Percentiles rank a stretch among this genome's conserved stretches.
These are phyloP conservation scores for Sordariomycetes sp. DNA, from an alignment of 2,329 filamentous ascomycete species.

Conservation along the genomic window DNA sequence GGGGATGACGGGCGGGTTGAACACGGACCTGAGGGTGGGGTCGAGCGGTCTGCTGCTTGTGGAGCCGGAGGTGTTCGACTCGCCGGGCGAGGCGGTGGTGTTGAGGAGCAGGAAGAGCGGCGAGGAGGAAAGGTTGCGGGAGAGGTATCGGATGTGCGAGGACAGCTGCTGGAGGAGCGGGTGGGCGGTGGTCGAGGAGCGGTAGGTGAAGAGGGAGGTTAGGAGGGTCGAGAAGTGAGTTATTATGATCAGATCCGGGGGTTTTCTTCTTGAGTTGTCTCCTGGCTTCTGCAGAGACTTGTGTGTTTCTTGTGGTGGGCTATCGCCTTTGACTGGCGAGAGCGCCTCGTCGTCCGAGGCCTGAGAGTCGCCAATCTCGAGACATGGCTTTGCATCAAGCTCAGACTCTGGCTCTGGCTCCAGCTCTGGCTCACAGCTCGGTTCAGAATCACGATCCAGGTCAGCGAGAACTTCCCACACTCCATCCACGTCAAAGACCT, in stretches of 20 bases:
- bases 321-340: neutral
- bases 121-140: constrained; percentile 26
- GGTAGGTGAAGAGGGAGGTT: constrained; percentile 39
- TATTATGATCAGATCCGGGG: constrained; percentile 43
- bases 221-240: constrained; percentile 46
- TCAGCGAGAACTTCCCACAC: constrained; percentile 48
- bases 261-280: neutral
- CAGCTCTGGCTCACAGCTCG: neutral
- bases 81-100: constrained; percentile 22
- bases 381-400: constrained; percentile 4
- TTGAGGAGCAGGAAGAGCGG: constrained; percentile 48
- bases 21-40: constrained; percentile 40
- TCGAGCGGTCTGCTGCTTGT: constrained; percentile 18
- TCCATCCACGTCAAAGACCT: constrained; percentile 50
- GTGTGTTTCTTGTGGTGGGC: too few relatives aligned
- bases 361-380: constrained; percentile 23
- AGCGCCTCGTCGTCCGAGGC: constrained; percentile 16
- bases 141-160: constrained; percentile 33
- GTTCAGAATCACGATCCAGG: constrained; percentile 25
- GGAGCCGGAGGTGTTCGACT: neutral
- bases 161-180: constrained; percentile 36
- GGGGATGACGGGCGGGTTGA: constrained; percentile 22
- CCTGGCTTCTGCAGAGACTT: neutral
- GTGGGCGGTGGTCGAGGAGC: constrained; percentile 38
- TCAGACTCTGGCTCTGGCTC: neutral